A percentile compares a stretch with the other conserved stretches of the same genome.
Evolutionary conservation across 192 early-diverging fungal species (phyloP).

Genomic region (Linnemannia zychae): DNA sequence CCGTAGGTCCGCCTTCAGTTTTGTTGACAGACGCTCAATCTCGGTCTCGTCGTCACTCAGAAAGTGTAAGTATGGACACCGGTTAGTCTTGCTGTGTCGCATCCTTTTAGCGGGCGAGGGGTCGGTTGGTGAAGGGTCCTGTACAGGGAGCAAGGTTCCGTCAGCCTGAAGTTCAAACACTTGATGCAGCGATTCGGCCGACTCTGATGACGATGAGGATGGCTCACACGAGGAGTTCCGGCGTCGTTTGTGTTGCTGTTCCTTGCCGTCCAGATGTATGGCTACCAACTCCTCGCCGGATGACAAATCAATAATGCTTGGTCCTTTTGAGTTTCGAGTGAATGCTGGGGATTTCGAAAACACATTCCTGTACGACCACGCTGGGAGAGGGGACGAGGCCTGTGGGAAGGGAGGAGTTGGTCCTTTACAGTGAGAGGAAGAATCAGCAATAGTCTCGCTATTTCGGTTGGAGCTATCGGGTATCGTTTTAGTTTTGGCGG

Average conservation of each 20-base stretch:
- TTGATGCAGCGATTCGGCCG: slow-evolving; percentile 5
- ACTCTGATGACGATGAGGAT: neutral
- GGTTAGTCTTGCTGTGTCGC: slow-evolving; percentile 7
- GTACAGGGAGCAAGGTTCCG: slow-evolving; percentile 26
- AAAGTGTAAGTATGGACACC: slow-evolving; percentile 6
- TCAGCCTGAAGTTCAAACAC: slow-evolving; percentile 45
- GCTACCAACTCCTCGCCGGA: slow-evolving; percentile 50
- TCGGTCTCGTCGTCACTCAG: slow-evolving; percentile 18
- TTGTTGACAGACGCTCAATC: neutral
- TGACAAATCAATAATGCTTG: slow-evolving; percentile 52
- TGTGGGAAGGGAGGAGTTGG: neutral
- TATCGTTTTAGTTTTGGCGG: neutral
- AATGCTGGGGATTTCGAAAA: neutral
- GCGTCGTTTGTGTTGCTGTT: slow-evolving; percentile 26
- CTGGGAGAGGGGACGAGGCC: neutral
- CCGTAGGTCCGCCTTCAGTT: neutral
- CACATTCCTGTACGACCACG: neutral
- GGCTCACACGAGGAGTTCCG: slow-evolving; percentile 8
- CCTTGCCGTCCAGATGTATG: slow-evolving; percentile 45
- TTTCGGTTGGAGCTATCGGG: neutral
- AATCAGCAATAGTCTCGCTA: neutral
- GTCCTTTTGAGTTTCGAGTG: slow-evolving; percentile 14
- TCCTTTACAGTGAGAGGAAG: neutral
- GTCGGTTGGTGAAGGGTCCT: slow-evolving; percentile 15
- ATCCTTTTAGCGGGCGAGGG: slow-evolving; percentile 43